Percentiles rank a stretch among this genome's conserved stretches.
Conservation (phyloP, 2,329 filamentous ascomycete species). For the Ustilaginoidea virens region DNA sequence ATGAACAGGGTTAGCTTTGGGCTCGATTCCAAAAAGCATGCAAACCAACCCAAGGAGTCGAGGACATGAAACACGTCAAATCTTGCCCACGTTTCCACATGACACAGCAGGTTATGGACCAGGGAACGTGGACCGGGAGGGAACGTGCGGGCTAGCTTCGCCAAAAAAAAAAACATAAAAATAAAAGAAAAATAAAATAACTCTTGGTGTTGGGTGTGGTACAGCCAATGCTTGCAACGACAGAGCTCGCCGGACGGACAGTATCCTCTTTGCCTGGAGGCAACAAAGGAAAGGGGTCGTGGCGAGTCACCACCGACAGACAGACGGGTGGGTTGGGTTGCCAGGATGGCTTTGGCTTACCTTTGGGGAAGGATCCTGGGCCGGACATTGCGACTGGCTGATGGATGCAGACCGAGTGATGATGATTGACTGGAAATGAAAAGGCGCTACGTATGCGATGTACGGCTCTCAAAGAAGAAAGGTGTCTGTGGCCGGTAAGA, state of each 20-base stretch:
- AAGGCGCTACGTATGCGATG: background rate
- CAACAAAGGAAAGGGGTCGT: background rate
- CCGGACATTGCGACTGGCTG: slow-evolving; percentile 6
- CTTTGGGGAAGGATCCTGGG: slow-evolving; percentile 6
- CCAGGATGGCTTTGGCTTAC: no score
- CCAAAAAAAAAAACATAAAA: background rate
- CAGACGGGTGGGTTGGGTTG: no score
- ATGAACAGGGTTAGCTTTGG: slow-evolving; percentile 3
- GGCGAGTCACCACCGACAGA: slow-evolving; percentile 1
- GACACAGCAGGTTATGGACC: slow-evolving; percentile 4
- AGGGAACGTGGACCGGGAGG: slow-evolving; percentile 2
- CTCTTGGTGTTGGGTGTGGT: no score
- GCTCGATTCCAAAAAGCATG: background rate
- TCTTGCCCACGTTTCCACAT: slow-evolving; percentile 5
- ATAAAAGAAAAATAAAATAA: background rate
- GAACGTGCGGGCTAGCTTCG: slow-evolving; percentile 4
- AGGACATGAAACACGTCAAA: slow-evolving; percentile 11
- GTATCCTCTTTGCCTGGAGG: background rate
- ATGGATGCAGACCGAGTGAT: background rate
- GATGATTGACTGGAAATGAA: background rate
- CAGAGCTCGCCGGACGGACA: no score
- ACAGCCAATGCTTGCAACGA: no score
- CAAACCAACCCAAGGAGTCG: slow-evolving; percentile 1
- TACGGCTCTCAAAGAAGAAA: background rate
- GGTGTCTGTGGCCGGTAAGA: slow-evolving; percentile 1